Base-by-base conservation (phyloP, 106 monocot species). In the Hemerocallis citrina region DNA sequence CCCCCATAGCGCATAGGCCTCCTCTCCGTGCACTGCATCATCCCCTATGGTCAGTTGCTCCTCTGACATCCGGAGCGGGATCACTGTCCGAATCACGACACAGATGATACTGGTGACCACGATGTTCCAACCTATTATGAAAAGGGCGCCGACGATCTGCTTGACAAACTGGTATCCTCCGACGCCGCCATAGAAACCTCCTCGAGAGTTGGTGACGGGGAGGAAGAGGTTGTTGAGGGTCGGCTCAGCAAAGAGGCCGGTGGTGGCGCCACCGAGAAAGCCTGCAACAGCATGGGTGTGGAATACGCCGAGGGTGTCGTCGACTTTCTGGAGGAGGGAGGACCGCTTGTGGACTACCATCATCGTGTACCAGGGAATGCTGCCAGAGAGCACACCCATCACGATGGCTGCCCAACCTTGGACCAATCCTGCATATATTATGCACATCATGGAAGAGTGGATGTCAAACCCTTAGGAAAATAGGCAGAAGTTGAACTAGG, bases 351-450 rank as follows among this genome's bases (percentile, higher is more conserved):
- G 76, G 57, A 76, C 62, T 7, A 76, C 56, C 76, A 76, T 76
- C 76, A 76, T 76, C 0, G 76, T 70, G 76, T 37, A 76, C 76
- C 76, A 76, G 3, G 76, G 76, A 40, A 76, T 42, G 76, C 76
- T 76, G 31, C 69, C 70, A 27, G 76, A 76, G 55, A 64, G 57
- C 2, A 76, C 55, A 11, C 76, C 76, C 76, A 76, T 76, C 13
- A 64, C 63, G 21, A 76, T 76, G 2, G 69, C 61, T 39, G 59
- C 69, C 69, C 69, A 69, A n/a, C 69, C 69, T 59, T 68, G 68
- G 37, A 69, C 63, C 27, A 50, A 35, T 44, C 70, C 76, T 69
- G 41, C 40, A 20, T 34, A n/a, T n/a, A n/a, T n/a, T n/a, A n/a
- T n/a, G n/a, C n/a, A n/a, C n/a, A n/a, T n/a, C n/a, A n/a, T n/a